A percentile compares a stretch with the other conserved stretches of the same genome.
Evolutionary conservation across 805 yeast species (phyloP).

Genomic region (Starmera caribaea): DNA sequence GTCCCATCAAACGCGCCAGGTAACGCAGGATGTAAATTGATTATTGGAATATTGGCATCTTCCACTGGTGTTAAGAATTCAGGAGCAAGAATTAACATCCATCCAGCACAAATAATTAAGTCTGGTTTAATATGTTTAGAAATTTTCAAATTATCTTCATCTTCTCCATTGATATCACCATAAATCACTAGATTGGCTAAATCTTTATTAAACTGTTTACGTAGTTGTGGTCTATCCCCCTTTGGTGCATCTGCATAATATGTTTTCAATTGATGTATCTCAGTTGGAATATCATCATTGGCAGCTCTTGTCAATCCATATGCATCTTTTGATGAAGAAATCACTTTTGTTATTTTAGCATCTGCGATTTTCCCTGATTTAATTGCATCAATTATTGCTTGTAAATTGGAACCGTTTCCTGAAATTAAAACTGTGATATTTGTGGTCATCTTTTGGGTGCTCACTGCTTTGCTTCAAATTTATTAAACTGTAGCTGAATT

Average conservation of each 20-base stretch:
- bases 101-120: conserved; percentile 93
- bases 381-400: conserved; percentile 80
- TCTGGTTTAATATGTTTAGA: conserved; percentile 49
- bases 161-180: conserved; percentile 30
- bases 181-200: conserved; percentile 58
- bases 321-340: conserved; percentile 81
- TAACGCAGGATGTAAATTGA: conserved; percentile 92
- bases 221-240: conserved; percentile 50
- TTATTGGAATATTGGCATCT: conserved; percentile 58
- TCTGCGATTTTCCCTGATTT: conserved; percentile 25
- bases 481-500: too few species aligned
- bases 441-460: conserved; percentile 9
- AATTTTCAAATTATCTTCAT: conserved; percentile 10
- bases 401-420: conserved; percentile 93
- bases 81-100: conserved; percentile 90
- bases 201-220: conserved; percentile 69
- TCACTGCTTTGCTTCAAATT: neutral
- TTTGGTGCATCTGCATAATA: conserved; percentile 74
- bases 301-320: conserved; percentile 78
- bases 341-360: conserved; percentile 61
- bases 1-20: conserved; percentile 98
- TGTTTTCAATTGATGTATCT: conserved; percentile 56
- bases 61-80: conserved; percentile 60
- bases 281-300: conserved; percentile 59
- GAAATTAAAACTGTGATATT: conserved; percentile 67